Conservation (phyloP, 805 yeast species). For the Saccharomycopsis schoenii region DNA sequence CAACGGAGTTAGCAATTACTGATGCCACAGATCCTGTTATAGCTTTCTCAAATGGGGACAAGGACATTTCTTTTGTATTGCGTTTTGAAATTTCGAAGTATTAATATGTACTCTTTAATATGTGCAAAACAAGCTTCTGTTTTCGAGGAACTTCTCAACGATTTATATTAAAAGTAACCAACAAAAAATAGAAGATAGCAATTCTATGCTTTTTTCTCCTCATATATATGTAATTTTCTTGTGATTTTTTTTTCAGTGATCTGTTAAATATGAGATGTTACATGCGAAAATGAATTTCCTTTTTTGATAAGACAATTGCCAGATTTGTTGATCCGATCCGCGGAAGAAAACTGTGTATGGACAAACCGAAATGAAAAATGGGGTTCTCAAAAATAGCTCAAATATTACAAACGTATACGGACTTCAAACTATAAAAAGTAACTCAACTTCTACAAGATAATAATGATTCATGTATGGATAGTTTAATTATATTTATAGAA, state of each 20-base stretch:
- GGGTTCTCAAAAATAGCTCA: too few relatives aligned
- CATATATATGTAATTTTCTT: background rate
- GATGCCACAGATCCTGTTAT: constrained; percentile 78
- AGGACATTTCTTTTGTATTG: constrained; percentile 21
- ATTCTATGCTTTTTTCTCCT: background rate
- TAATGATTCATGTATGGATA: background rate
- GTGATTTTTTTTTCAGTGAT: background rate
- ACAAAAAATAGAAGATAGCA: too few relatives aligned
- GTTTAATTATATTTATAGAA: background rate
- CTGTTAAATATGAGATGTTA: background rate
- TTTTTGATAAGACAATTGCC: background rate
- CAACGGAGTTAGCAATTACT: constrained; percentile 64
- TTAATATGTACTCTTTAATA: too few relatives aligned
- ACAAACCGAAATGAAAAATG: too few relatives aligned
- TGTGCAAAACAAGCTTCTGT: too few relatives aligned
- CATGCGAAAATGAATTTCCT: background rate
- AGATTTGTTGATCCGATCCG: background rate
- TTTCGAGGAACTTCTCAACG: too few relatives aligned
- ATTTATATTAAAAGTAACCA: too few relatives aligned
- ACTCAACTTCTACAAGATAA: too few relatives aligned
- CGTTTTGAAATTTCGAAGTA: background rate
- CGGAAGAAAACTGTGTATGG: background rate
- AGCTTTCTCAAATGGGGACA: constrained; percentile 68
- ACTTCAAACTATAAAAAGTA: too few relatives aligned
- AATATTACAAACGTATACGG: too few relatives aligned